These are phyloP conservation scores for Passiflora organensis DNA, from an alignment of 345 rosid genomes.

Conservation along the genomic window DNA sequence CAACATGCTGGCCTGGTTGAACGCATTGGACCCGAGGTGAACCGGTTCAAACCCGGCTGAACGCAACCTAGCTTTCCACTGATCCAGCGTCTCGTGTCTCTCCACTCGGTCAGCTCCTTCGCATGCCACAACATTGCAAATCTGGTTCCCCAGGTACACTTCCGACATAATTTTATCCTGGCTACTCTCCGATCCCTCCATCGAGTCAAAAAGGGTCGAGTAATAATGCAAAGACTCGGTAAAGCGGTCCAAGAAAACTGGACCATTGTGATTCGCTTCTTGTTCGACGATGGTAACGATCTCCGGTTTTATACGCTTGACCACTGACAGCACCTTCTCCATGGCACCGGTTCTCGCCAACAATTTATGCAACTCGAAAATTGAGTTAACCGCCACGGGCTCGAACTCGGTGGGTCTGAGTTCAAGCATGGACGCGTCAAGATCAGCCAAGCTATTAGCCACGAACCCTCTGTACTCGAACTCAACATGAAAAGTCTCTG, in stretches of 20 bases:
- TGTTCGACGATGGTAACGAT: constrained; percentile 80
- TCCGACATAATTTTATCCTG: constrained; percentile 72
- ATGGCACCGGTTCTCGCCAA: constrained; percentile 58
- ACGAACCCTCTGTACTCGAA: constrained; percentile 79
- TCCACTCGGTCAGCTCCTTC: constrained; percentile 75
- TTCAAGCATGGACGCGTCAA: constrained; percentile 65
- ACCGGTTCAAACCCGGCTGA: constrained; percentile 66
- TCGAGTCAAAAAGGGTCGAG: constrained; percentile 74
- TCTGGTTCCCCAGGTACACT: constrained; percentile 77
- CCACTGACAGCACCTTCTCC: constrained; percentile 53
- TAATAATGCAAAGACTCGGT: constrained; percentile 79
- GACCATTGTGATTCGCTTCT: constrained; percentile 74
- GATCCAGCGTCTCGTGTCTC: constrained; percentile 61
- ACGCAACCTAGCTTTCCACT: constrained; percentile 56
- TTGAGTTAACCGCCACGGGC: constrained; percentile 74
- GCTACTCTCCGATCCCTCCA: constrained; percentile 50
- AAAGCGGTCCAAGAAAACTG: constrained; percentile 76
- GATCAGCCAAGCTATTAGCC: constrained; percentile 69
- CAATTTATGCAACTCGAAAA: constrained; percentile 70
- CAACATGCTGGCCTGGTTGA: constrained; percentile 74
- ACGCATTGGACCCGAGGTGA: constrained; percentile 75
- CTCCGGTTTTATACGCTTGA: constrained; percentile 58
- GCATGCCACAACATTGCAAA: constrained; percentile 73
- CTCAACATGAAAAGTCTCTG: constrained; percentile 56
- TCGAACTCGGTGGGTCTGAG: constrained; percentile 53